A percentile compares a stretch with the other conserved stretches of the same genome.
phyloP scores from a whole-genome alignment of 208 protist genomes.

The Trypanosoma boissoni region DNA sequence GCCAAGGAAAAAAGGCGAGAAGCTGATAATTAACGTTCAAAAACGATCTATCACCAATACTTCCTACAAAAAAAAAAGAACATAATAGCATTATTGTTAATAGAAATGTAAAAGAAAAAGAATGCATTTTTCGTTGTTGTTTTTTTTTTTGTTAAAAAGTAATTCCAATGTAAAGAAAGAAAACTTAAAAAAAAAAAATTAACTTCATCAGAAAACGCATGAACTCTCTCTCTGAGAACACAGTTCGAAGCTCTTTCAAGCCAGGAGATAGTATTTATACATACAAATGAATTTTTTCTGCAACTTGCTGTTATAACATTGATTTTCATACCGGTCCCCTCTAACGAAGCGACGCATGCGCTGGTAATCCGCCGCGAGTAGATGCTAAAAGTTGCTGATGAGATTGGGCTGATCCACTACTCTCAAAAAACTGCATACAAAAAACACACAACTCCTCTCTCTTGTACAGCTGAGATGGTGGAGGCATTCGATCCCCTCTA shows the following conservation, averaged over 20 bases:
- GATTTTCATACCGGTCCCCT: not conserved
- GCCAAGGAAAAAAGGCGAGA: no score
- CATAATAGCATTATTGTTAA: no score
- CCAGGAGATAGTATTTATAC: not conserved
- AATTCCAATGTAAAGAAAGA: not conserved
- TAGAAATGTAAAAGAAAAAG: no score
- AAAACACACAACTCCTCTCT: conserved; percentile 91
- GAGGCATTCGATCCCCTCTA: conserved; percentile 81
- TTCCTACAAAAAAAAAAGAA: no score
- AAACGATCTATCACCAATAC: no score
- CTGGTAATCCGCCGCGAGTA: conserved; percentile 83
- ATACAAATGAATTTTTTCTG: not conserved
- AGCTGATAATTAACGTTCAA: no score
- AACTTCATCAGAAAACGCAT: not conserved
- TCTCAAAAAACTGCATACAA: conserved; percentile 95
- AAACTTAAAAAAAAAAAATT: conserved; percentile 6
- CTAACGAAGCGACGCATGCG: conserved; percentile 71
- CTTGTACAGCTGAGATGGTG: conserved; percentile 91
- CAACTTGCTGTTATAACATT: not conserved
- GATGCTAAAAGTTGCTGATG: conserved; percentile 86
- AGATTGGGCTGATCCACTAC: conserved; percentile 74
- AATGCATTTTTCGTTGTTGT: no score
- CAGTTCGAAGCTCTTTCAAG: not conserved
- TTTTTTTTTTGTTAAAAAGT: not conserved
- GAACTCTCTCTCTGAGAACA: not conserved